These are phyloP conservation scores for Zopfia rhizophila DNA, from an alignment of 2,329 filamentous ascomycete species.

Conservation along the genomic window DNA sequence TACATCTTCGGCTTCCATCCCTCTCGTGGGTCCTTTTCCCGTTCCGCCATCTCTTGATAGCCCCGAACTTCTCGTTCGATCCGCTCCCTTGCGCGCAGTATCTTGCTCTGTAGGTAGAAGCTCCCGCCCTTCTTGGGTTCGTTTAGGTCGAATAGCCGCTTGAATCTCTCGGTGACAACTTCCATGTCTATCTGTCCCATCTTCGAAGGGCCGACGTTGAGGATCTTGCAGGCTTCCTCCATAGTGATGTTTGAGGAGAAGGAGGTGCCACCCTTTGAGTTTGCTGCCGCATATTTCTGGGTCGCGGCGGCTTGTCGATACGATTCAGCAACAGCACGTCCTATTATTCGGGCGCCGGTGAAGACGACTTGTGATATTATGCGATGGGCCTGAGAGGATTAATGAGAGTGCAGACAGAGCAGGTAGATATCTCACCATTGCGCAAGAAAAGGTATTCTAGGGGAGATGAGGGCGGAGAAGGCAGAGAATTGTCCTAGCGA, in stretches of 20 bases:
- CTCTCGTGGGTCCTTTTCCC: constrained; percentile 81
- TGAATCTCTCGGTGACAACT: constrained; percentile 86
- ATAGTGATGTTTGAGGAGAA: constrained; percentile 82
- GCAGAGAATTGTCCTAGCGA: background rate
- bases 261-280: constrained; percentile 70
- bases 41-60: constrained; percentile 74
- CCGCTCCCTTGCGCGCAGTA: constrained; percentile 88
- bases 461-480: background rate
- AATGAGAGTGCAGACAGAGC: constrained; percentile 18
- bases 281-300: constrained; percentile 80
- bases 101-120: constrained; percentile 98
- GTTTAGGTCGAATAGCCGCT: constrained; percentile 92
- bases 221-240: constrained; percentile 95
- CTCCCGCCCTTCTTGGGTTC: constrained; percentile 95
- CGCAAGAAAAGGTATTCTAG: constrained; percentile 3
- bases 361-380: constrained; percentile 94
- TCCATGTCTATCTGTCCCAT: constrained; percentile 81
- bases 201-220: constrained; percentile 91
- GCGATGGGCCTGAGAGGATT: constrained; percentile 78
- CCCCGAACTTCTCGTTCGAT: constrained; percentile 87
- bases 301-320: constrained; percentile 95
- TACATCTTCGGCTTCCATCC: constrained; percentile 97
- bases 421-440: constrained; percentile 39
- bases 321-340: constrained; percentile 91
- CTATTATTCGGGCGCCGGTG: constrained; percentile 89